Evolutionary conservation across 352 stramenopile species (phyloP).

Genomic region (Phytophthora hybrid): DNA sequence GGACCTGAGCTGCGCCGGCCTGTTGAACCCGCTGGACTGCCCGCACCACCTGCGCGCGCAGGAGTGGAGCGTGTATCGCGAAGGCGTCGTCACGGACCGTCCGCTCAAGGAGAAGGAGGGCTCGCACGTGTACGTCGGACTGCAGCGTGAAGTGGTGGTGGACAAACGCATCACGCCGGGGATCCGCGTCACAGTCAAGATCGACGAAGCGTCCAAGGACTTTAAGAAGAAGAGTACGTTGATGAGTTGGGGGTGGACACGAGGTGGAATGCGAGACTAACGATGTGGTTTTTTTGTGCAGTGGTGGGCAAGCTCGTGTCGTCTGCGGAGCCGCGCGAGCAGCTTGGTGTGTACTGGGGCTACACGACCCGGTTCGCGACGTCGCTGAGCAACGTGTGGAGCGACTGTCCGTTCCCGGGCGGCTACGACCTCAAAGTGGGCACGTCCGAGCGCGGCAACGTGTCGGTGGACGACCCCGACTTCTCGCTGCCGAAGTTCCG

Average conservation of each 20-base stretch:
- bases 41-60: constrained; percentile 96
- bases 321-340: constrained; percentile 93
- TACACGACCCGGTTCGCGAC: constrained; percentile 96
- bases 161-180: constrained; percentile 91
- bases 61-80: constrained; percentile 93
- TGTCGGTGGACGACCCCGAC: constrained; percentile 92
- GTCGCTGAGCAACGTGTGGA: constrained; percentile 95
- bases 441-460: constrained; percentile 94
- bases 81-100: constrained; percentile 93
- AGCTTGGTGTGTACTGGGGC: constrained; percentile 98
- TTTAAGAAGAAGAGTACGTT: constrained; percentile 90
- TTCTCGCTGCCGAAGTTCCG: constrained; percentile 90
- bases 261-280: constrained; percentile 2
- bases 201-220: constrained; percentile 92
- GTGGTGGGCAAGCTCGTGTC: constrained; percentile 95
- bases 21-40: constrained; percentile 97
- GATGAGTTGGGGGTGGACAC: background rate
- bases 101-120: constrained; percentile 85
- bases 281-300: constrained; percentile 32
- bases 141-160: constrained; percentile 86
- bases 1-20: constrained; percentile 96
- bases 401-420: constrained; percentile 92
- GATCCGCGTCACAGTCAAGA: constrained; percentile 97
- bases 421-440: constrained; percentile 98
- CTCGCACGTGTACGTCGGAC: constrained; percentile 86